Base-by-base conservation (phyloP, 176 grass and related monocot species). In the Carex cristatella region DNA sequence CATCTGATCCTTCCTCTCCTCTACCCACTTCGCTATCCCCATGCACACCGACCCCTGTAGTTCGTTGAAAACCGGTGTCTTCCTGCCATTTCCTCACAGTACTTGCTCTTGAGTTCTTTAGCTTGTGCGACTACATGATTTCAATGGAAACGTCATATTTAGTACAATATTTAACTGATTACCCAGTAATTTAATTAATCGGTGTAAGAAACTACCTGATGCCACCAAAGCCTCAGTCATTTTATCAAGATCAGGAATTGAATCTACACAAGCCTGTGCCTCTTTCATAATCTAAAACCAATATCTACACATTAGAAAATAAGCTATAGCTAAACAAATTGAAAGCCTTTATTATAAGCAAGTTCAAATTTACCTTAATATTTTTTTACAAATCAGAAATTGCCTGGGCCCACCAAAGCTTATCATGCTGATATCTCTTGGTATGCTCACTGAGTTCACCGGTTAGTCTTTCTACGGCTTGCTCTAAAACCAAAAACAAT, bases 241-340 rank as follows among this genome's bases (percentile, higher is more conserved):
- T 84, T 92, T 94, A 86, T 88, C 94, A 86, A 99, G 86, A 88
- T 99, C 91, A 79, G 96, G 96, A 87, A 94, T 86, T 42, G 91
- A 89, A 35, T 99, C 90, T 14, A 90, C 91, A 89, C 96, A 99
- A 56, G 91, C 93, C 38, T 95, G 91, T 86, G 93, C 93, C 85
- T 95, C 91, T 74, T 92, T 84, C 54, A 99, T 95, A 28, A 88
- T 82, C 93, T 95, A 84, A 85, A 73, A 62, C 13, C 58, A 33
- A 87, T 83, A 74, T 64, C 81, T 27, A 85, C 23, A 4, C 10
- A 70, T 75, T 54, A 75, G 71, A 71, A 85, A 60, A 69, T 2
- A 75, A 30, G 69, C 14, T 57, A 71, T 38, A 68, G 27, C 4
- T 79, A 51, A 11, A 31, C 44, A 46, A 62, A 4, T 67, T 37